phyloP scores from a whole-genome alignment of 257 asterid species.

The Ehretia macrophylla region DNA sequence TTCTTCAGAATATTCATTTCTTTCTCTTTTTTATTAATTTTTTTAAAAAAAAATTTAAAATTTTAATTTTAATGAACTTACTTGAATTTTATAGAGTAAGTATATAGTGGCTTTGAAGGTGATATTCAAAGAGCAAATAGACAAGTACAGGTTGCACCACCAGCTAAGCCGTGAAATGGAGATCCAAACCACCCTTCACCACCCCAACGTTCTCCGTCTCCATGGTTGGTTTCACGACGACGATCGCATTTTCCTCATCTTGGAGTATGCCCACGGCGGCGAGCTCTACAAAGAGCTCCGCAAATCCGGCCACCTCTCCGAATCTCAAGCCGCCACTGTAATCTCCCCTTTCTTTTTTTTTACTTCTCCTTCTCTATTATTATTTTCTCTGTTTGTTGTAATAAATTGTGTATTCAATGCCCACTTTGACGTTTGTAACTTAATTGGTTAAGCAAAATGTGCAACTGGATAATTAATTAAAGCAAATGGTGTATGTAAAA shows the following conservation, averaged over 20 bases:
- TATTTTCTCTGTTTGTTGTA: not conserved
- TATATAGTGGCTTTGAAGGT: conserved; percentile 84
- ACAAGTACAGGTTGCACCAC: conserved; percentile 66
- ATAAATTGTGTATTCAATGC: not conserved
- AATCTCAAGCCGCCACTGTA: conserved; percentile 82
- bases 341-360: not conserved
- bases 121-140: conserved; percentile 80
- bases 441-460: not conserved
- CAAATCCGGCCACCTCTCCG: conserved; percentile 52
- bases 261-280: conserved; percentile 89
- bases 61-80: not conserved
- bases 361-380: not conserved
- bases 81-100: conserved; percentile 38
- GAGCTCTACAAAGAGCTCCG: conserved; percentile 80
- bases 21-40: not conserved
- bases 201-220: conserved; percentile 74
- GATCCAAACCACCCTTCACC: conserved; percentile 71
- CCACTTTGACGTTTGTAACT: not conserved
- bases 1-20: too few relatives aligned
- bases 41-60: not conserved
- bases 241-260: conserved; percentile 65
- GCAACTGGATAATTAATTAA: too few relatives aligned
- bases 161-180: conserved; percentile 92
- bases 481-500: too few relatives aligned
- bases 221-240: conserved; percentile 92